Percentiles rank a stretch among this genome's conserved stretches.
phyloP scores from a whole-genome alignment of 208 protist genomes.

The Acanthamoeba culbertsoni region DNA sequence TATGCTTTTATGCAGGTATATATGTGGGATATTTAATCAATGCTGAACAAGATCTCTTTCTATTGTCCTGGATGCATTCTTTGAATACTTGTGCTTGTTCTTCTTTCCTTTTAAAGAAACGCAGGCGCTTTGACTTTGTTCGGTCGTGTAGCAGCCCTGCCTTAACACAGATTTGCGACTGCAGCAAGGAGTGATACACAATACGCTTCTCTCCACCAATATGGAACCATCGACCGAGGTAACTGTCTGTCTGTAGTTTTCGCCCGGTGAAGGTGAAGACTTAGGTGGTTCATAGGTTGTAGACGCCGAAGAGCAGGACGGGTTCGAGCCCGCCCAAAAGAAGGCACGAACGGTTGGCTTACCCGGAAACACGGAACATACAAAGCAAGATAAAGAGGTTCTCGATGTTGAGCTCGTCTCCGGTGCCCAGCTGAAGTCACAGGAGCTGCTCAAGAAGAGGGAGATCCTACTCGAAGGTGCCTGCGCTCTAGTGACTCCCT shows the following conservation, averaged over 20 bases:
- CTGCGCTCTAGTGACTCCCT: not conserved
- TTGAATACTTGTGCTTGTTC: too few species aligned
- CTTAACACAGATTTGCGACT: too few species aligned
- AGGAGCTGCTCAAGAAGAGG: not conserved
- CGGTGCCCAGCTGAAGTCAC: not conserved
- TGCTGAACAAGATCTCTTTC: too few species aligned
- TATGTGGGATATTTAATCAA: constrained; percentile 19
- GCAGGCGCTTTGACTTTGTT: too few species aligned
- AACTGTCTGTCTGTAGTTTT: not conserved
- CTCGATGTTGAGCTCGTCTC: not conserved
- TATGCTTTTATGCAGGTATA: not conserved
- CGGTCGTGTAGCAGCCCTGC: too few species aligned
- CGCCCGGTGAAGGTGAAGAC: too few species aligned
- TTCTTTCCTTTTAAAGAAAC: too few species aligned
- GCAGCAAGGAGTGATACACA: too few species aligned
- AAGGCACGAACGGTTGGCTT: not conserved
- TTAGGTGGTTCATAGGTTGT: too few species aligned
- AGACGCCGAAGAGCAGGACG: not conserved
- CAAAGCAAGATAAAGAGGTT: not conserved
- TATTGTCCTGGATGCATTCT: too few species aligned
- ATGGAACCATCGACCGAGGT: too few species aligned
- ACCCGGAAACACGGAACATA: not conserved
- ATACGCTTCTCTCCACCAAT: too few species aligned
- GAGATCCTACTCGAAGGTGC: constrained; percentile 22
- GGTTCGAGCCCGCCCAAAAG: not conserved